These are phyloP conservation scores for Podospora bellae-mahoneyi DNA, from an alignment of 495 filamentous ascomycete genomes.

Conservation along the genomic window DNA sequence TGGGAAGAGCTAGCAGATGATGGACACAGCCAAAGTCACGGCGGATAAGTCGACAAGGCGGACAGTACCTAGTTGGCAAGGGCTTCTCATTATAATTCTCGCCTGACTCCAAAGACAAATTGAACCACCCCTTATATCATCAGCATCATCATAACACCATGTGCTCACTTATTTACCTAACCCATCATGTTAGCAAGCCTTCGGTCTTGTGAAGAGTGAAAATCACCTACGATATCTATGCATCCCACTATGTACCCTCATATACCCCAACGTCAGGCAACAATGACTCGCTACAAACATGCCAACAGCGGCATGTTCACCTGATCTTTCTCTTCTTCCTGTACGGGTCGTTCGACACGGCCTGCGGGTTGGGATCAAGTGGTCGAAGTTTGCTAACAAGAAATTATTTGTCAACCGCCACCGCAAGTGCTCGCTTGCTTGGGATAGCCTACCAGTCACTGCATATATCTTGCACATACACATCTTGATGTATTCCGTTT, in stretches of 20 bases:
- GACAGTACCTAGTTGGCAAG: not conserved
- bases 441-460: not conserved
- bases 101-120: not conserved
- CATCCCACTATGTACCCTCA: not conserved
- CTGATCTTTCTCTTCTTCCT: not conserved
- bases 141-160: not conserved
- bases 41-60: too few species aligned
- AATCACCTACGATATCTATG: not conserved
- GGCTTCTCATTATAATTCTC: not conserved
- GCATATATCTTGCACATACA: constrained; percentile 18
- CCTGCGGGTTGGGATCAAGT: not conserved
- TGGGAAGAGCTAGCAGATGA: not conserved
- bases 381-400: not conserved
- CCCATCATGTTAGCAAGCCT: not conserved
- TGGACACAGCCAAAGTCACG: not conserved
- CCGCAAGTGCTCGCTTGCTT: not conserved
- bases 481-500: constrained; percentile 20
- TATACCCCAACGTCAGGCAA: not conserved
- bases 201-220: not conserved
- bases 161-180: not conserved
- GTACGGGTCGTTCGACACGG: not conserved
- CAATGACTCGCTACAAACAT: not conserved
- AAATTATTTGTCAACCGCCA: not conserved
- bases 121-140: not conserved
- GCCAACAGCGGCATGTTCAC: not conserved